Percentiles rank a stretch among this genome's conserved stretches.
Evolutionary conservation across 495 filamentous ascomycete genomes (phyloP).

Genomic region (Letharia columbiana): DNA sequence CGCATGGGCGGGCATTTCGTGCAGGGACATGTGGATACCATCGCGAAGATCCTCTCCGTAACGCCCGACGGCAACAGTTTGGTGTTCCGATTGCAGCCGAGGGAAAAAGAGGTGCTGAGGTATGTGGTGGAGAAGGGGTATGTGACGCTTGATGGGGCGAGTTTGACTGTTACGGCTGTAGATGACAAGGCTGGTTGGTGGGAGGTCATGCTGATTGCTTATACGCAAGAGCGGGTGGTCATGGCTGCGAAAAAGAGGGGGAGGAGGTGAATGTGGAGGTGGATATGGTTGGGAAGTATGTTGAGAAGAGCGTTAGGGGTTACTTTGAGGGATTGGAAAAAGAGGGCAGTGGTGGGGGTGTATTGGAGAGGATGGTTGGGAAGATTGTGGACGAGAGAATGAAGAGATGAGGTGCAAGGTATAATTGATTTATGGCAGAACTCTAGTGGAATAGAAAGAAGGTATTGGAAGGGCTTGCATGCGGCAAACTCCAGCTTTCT

Average conservation of each 20-base stretch:
- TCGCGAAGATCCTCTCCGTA: constrained; percentile 59
- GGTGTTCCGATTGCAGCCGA: constrained; percentile 72
- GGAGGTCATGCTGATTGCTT: constrained; percentile 99
- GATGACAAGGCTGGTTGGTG: constrained; percentile 61
- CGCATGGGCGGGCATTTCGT: constrained; percentile 70
- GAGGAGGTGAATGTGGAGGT: constrained; percentile 95
- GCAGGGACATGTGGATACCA: constrained; percentile 92
- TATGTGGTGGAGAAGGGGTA: constrained; percentile 97
- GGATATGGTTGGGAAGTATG: constrained; percentile 97
- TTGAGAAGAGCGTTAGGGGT: constrained; percentile 77
- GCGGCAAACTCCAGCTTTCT: neutral
- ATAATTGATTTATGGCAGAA: neutral
- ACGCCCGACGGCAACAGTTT: constrained; percentile 79
- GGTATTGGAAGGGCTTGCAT: neutral
- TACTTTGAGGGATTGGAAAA: constrained; percentile 44
- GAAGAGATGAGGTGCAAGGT: constrained; percentile 25
- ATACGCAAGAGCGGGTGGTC: constrained; percentile 89
- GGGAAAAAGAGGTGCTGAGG: constrained; percentile 54
- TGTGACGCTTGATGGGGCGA: constrained; percentile 91
- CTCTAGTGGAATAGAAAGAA: neutral
- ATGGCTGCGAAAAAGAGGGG: constrained; percentile 71
- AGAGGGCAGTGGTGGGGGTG: constrained; percentile 38
- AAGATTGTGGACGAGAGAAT: constrained; percentile 68
- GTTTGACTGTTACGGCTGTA: constrained; percentile 82
- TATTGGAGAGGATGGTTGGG: constrained; percentile 79